These are phyloP conservation scores for Paecilomyces variotii DNA, from an alignment of 2,329 filamentous ascomycete genomes.

Conservation along the genomic window DNA sequence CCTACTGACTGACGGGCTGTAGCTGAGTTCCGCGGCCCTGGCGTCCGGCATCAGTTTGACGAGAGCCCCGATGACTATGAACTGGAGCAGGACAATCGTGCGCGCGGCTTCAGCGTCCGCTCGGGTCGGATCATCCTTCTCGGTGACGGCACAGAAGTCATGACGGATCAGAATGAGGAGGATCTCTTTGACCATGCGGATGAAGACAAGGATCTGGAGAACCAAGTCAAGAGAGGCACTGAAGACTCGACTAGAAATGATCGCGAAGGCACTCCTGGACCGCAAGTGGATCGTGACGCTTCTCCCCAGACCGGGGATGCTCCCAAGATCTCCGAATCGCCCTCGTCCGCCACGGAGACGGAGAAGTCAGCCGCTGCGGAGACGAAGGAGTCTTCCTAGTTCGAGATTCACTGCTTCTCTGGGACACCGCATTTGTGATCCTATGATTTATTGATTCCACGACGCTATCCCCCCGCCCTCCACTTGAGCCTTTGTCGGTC, in stretches of 20 bases:
- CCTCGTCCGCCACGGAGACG: constrained; percentile 27
- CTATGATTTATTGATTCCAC: background rate
- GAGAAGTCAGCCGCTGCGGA: constrained; percentile 13
- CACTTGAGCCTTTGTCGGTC: background rate
- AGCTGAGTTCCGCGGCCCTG: constrained; percentile 81
- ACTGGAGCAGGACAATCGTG: constrained; percentile 38
- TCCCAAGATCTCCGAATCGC: constrained; percentile 28
- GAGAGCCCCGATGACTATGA: constrained; percentile 59
- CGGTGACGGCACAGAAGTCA: constrained; percentile 87
- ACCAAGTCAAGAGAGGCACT: constrained; percentile 64
- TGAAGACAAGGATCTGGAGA: constrained; percentile 73
- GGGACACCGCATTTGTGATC: constrained; percentile 1
- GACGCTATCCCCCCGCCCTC: background rate
- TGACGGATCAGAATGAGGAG: constrained; percentile 79
- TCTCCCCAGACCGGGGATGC: constrained; percentile 12
- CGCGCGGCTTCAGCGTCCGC: constrained; percentile 66
- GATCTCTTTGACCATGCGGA: constrained; percentile 94
- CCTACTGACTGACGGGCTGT: constrained; percentile 35
- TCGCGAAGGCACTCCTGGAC: constrained; percentile 46
- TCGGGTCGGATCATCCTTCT: constrained; percentile 84
- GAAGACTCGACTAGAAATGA: constrained; percentile 31
- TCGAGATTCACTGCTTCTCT: background rate
- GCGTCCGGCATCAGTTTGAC: constrained; percentile 74
- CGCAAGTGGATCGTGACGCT: constrained; percentile 29
- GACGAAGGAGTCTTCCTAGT: constrained; percentile 22